These are phyloP conservation scores for Termitomyces sp. DNA, from an alignment of 1,284 basidiomycete genomes.

Conservation along the genomic window DNA sequence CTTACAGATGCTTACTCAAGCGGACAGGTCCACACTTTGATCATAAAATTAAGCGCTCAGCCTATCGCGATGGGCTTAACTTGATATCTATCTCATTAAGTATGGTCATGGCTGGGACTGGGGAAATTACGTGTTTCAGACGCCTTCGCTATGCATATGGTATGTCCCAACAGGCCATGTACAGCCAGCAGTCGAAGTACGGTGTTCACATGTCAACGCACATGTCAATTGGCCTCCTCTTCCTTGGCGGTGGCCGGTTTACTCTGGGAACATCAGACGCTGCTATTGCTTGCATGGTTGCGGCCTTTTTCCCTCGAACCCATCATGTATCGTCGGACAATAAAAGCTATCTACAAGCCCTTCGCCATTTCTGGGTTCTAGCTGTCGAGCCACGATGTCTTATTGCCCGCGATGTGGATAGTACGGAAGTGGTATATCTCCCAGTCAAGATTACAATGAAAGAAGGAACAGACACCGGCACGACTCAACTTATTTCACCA, in stretches of 20 bases:
- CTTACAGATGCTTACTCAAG: slow-evolving; percentile 3
- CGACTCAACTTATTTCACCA: slow-evolving; percentile 81
- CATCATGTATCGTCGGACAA: slow-evolving; percentile 80
- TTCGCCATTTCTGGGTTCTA: slow-evolving; percentile 93
- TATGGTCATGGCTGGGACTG: slow-evolving; percentile 95
- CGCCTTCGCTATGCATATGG: slow-evolving; percentile 90
- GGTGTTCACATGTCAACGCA: slow-evolving; percentile 90
- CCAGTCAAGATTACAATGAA: slow-evolving; percentile 81
- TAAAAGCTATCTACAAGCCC: slow-evolving; percentile 86
- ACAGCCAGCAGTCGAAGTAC: slow-evolving; percentile 78
- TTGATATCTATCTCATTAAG: slow-evolving; percentile 81
- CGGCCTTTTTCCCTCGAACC: slow-evolving; percentile 89
- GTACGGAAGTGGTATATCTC: slow-evolving; percentile 83
- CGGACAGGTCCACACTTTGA: slow-evolving; percentile 70
- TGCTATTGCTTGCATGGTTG: slow-evolving; percentile 85
- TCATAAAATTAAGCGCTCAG: slow-evolving; percentile 78
- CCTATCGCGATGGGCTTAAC: slow-evolving; percentile 86
- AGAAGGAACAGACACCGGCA: slow-evolving; percentile 55
- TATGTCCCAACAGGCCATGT: slow-evolving; percentile 77
- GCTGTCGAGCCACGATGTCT: slow-evolving; percentile 93
- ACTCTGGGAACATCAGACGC: slow-evolving; percentile 90
- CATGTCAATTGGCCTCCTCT: slow-evolving; percentile 88
- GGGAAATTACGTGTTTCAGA: slow-evolving; percentile 86
- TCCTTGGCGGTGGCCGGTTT: slow-evolving; percentile 90
- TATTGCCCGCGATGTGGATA: slow-evolving; percentile 87